Conservation (phyloP, 208 protist genomes). For the Wallacemonas sp. region DNA sequence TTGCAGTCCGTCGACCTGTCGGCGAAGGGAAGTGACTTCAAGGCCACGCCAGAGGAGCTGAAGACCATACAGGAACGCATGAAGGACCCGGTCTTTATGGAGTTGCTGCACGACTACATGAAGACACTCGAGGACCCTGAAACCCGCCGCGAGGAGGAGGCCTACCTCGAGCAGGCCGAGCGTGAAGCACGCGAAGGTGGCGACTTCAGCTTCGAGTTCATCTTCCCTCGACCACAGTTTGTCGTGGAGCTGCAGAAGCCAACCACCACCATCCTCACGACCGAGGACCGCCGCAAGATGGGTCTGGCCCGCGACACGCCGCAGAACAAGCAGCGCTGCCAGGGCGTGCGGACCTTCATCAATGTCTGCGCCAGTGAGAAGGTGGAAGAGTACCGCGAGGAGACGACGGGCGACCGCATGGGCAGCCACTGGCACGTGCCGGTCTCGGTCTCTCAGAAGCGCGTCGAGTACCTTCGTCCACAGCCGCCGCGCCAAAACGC, state of each 20-base stretch:
- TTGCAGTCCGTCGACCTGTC: conserved; percentile 69
- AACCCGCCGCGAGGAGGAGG: conserved; percentile 85
- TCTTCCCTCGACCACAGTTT: conserved; percentile 79
- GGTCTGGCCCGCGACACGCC: neutral
- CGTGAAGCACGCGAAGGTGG: conserved; percentile 76
- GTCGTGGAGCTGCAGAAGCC: conserved; percentile 82
- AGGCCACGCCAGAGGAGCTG: conserved; percentile 76
- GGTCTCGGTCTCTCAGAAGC: conserved; percentile 73
- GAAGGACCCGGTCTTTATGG: conserved; percentile 87
- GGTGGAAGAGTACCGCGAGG: conserved; percentile 73
- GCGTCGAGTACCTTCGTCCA: conserved; percentile 53
- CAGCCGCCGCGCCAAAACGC: neutral
- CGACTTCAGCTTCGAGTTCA: conserved; percentile 91
- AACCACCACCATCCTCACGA: conserved; percentile 24
- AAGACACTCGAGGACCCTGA: conserved; percentile 82
- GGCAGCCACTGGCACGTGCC: conserved; percentile 90
- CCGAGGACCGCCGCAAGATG: conserved; percentile 12
- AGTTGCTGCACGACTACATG: conserved; percentile 91
- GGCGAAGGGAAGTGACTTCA: conserved; percentile 30
- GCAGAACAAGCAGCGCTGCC: conserved; percentile 1
- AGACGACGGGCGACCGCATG: conserved; percentile 47
- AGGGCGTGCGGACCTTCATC: conserved; percentile 38
- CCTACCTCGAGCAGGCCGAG: conserved; percentile 87
- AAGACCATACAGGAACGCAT: conserved; percentile 77
- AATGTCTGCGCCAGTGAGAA: conserved; percentile 86